Evolutionary conservation across 2,329 filamentous ascomycete species (phyloP), one percentile per base, ranked within the genome.

Genomic region (Aspergillus uvarum): DNA sequence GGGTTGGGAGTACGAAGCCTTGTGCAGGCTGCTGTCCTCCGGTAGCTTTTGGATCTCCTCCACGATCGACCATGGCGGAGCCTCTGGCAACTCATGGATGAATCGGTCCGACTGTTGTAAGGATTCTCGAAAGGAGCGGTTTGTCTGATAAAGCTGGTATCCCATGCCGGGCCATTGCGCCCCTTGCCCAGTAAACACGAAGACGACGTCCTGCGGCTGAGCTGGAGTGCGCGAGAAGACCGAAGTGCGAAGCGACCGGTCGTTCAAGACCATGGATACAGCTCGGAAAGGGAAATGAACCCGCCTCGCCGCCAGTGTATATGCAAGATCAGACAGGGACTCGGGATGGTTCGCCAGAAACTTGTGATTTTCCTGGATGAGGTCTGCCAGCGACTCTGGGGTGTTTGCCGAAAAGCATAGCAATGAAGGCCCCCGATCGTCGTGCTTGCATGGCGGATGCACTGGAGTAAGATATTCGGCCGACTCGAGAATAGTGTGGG

Each of bases 101-200:
- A 52, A 35, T 5, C 31, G 51, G 19, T 52, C 51, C 29, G 38
- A 35, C 19, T 38, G 10, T 5, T 42, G 31, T 21, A 52, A n/a
- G 6, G 51, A 22, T n/a, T 38, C n/a, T 21, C 51, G 51, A 35
- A 52, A 52, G n/a, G n/a, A 21, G 3, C n/a, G 4, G 24, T 52
- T 42, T 3, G 32, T 10, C 3, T 52, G 29, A 8, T 38, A 21
- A 16, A 52, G 12, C 19, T 38, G 26, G 4, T 14, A 29, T 1
- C 69, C 73, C 73, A 75, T 75, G 4, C 48, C 57, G 8, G 59
- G 19, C 62, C 67, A 75, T 42, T 75, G 71, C 6, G 73, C 72
- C 3, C 73, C 73, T 44, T 75, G 73, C 5, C 73, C 73, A 1
- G 55, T 60, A 19, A 63, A 63, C 5, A 60, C 55, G 19, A 54